Evolutionary conservation across 768 basidiomycete genomes (phyloP).

Genomic region (Lentinula lateritia): DNA sequence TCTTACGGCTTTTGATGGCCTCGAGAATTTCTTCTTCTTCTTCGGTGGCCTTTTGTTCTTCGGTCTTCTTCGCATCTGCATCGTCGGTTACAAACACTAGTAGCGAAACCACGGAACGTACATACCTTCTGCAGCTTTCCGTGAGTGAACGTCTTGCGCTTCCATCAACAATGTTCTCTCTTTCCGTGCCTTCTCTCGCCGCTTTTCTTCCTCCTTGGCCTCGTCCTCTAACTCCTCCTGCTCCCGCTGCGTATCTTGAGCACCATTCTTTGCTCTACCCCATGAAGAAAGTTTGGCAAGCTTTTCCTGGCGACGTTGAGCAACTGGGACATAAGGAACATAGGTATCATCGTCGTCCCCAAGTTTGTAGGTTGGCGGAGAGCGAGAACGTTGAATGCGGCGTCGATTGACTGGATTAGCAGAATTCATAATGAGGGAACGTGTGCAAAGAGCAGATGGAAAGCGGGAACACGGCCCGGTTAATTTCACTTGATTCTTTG

Average conservation of each 20-base stretch:
- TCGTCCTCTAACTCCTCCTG: constrained; percentile 69
- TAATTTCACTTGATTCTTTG: neutral
- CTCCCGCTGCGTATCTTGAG: constrained; percentile 18
- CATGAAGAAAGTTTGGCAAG: constrained; percentile 68
- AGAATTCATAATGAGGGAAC: neutral
- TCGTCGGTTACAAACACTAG: neutral
- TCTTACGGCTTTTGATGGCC: constrained; percentile 86
- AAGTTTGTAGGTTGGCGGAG: constrained; percentile 51
- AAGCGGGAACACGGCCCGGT: no score
- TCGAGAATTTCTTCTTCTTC: constrained; percentile 87
- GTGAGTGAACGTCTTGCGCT: constrained; percentile 90
- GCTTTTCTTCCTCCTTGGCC: constrained; percentile 73
- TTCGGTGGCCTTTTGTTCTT: constrained; percentile 80
- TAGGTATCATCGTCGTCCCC: constrained; percentile 66
- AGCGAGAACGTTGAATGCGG: constrained; percentile 50
- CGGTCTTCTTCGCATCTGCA: constrained; percentile 81
- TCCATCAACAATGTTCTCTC: constrained; percentile 87
- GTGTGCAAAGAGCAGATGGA: neutral
- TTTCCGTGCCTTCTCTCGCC: constrained; percentile 69
- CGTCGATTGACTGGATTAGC: constrained; percentile 44
- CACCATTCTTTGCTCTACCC: constrained; percentile 40
- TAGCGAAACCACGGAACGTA: constrained; percentile 1
- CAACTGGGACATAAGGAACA: constrained; percentile 83
- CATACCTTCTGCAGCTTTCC: constrained; percentile 77
- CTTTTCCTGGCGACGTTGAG: constrained; percentile 77